Conservation (phyloP, 768 basidiomycete species). For the Cantharellus cinnabarinus region DNA sequence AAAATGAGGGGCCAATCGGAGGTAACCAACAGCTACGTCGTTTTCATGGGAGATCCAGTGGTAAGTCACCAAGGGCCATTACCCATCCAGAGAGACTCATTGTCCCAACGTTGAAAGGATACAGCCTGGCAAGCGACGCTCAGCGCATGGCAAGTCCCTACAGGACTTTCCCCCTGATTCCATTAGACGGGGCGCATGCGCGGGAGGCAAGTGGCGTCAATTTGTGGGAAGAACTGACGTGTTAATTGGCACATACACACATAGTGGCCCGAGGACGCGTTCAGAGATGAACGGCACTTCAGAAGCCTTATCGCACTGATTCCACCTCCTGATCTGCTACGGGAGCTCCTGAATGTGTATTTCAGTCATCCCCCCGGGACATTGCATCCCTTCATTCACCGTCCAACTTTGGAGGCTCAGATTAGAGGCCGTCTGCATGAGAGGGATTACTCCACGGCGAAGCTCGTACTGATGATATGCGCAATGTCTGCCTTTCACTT, state of each 20-base stretch:
- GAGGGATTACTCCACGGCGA: constrained; percentile 30
- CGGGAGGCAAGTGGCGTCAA: no score
- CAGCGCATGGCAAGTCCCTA: neutral
- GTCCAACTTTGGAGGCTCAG: constrained; percentile 39
- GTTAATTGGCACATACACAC: neutral
- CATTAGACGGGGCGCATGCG: no score
- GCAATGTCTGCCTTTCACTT: constrained; percentile 40
- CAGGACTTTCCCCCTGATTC: no score
- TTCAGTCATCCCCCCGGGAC: no score
- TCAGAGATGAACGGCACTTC: neutral
- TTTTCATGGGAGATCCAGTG: neutral
- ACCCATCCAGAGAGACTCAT: no score
- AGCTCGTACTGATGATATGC: constrained; percentile 46
- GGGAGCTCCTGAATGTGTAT: neutral
- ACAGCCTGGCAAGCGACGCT: neutral
- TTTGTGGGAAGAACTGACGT: neutral
- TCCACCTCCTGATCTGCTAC: neutral
- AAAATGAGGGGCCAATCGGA: neutral
- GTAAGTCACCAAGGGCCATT: neutral
- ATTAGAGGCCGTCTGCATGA: constrained; percentile 30
- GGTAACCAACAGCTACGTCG: neutral
- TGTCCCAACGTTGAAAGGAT: no score
- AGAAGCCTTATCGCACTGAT: neutral
- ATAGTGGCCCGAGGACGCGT: neutral
- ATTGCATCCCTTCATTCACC: constrained; percentile 41